Conservation (phyloP, 2,329 filamentous ascomycete species). For the Fusarium beomiforme region DNA sequence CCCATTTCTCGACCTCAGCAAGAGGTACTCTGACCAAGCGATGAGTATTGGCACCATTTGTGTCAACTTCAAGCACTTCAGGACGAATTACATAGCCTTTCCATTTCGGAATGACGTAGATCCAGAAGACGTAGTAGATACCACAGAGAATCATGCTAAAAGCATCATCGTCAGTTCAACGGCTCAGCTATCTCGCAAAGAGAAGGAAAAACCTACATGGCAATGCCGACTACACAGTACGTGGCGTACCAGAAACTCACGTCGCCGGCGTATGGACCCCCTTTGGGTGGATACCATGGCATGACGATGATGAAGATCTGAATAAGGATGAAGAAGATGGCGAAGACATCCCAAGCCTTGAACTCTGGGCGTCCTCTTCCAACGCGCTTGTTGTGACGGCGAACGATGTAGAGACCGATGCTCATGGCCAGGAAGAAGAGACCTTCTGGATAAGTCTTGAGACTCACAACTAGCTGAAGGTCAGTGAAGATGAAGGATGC, state of each 20-base stretch:
- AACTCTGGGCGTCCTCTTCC: slow-evolving; percentile 62
- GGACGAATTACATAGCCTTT: slow-evolving; percentile 65
- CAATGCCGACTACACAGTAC: slow-evolving; percentile 72
- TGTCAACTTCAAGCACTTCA: slow-evolving; percentile 58
- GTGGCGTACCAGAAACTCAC: slow-evolving; percentile 81
- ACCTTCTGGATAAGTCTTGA: slow-evolving; percentile 66
- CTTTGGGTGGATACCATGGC: slow-evolving; percentile 75
- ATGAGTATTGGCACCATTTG: slow-evolving; percentile 54
- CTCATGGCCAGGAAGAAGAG: slow-evolving; percentile 68
- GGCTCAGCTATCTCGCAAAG: fast-evolving
- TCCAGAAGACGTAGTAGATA: slow-evolving; percentile 68
- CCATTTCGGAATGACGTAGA: slow-evolving; percentile 63
- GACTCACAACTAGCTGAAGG: slow-evolving; percentile 67
- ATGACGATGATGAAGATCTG: slow-evolving; percentile 72
- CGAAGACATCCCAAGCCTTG: slow-evolving; percentile 65
- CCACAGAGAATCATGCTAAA: slow-evolving; percentile 62
- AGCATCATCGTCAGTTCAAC: neutral
- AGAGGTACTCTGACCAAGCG: slow-evolving; percentile 64
- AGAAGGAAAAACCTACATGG: slow-evolving; percentile 59
- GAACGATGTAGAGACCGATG: slow-evolving; percentile 66
- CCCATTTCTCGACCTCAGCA: slow-evolving; percentile 63
- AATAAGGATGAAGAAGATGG: slow-evolving; percentile 68
- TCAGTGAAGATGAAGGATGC: slow-evolving; percentile 35
- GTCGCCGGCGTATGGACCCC: slow-evolving; percentile 67
- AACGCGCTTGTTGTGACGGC: slow-evolving; percentile 62